phyloP scores from a whole-genome alignment of 1,139 yeast genomes.

The Taiozyma sp. region DNA sequence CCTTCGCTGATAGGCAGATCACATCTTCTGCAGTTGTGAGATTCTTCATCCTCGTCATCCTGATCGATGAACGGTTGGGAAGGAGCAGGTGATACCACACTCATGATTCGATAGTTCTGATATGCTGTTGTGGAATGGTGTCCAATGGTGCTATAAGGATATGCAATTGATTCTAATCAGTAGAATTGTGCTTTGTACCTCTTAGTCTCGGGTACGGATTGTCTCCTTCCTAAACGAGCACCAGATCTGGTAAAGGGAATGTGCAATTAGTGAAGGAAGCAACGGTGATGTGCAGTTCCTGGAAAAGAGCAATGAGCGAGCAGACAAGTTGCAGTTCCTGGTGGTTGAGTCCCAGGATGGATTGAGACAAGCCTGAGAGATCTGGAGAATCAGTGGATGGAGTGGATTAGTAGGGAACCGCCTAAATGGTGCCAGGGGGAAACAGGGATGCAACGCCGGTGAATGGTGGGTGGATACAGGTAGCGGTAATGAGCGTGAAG shows the following conservation, averaged over 20 bases:
- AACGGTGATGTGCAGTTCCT: background rate
- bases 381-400: background rate
- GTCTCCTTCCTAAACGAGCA: background rate
- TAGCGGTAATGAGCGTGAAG: background rate
- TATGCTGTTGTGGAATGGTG: background rate
- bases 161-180: background rate
- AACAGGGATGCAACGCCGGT: background rate
- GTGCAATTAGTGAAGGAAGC: background rate
- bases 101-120: background rate
- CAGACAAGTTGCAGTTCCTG: background rate
- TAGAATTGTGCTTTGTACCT: background rate
- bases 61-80: background rate
- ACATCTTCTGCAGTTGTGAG: constrained; percentile 23
- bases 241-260: background rate
- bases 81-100: background rate
- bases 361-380: background rate
- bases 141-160: background rate
- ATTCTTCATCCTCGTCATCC: constrained; percentile 14
- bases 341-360: background rate
- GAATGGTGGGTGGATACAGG: background rate
- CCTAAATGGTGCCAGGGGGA: background rate
- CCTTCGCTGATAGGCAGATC: constrained; percentile 52
- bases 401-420: background rate
- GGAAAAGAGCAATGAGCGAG: background rate
- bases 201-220: background rate